These are phyloP conservation scores for Eucalyptus grandis DNA, from an alignment of 345 rosid genomes.

Conservation along the genomic window DNA sequence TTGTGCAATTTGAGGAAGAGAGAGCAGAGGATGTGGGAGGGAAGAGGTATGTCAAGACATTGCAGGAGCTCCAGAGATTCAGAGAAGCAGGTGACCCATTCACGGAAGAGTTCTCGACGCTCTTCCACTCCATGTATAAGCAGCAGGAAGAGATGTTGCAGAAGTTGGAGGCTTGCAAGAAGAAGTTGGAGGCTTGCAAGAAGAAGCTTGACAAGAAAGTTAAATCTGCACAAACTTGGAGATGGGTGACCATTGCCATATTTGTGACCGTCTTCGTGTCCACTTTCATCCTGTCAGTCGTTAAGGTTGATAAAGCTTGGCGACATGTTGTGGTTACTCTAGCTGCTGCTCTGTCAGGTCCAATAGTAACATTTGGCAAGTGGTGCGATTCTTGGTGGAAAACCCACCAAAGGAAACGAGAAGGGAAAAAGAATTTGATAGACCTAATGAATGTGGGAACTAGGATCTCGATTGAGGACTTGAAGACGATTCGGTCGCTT, in stretches of 20 bases:
- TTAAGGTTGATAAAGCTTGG: constrained; percentile 65
- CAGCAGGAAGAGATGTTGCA: constrained; percentile 39
- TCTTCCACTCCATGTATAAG: constrained; percentile 19
- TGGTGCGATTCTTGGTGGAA: constrained; percentile 64
- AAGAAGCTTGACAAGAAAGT: constrained; percentile 47
- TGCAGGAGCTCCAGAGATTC: constrained; percentile 51
- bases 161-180: constrained; percentile 27
- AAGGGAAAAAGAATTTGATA: constrained; percentile 30
- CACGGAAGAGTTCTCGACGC: constrained; percentile 34
- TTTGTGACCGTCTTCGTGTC: constrained; percentile 61
- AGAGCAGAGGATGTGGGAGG: neutral
- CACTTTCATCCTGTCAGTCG: constrained; percentile 57
- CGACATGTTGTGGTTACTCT: constrained; percentile 55
- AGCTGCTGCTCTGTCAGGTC: constrained; percentile 53
- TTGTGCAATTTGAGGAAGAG: constrained; percentile 52
- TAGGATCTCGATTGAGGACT: constrained; percentile 33
- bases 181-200: constrained; percentile 13
- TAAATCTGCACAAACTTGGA: constrained; percentile 43
- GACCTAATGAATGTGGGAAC: constrained; percentile 22
- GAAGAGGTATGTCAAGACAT: constrained; percentile 29
- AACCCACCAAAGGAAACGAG: constrained; percentile 24
- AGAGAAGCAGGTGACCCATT: constrained; percentile 62
- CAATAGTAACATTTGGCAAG: constrained; percentile 62
- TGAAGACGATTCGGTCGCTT: constrained; percentile 41
- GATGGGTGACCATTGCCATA: constrained; percentile 55